Percentiles rank a stretch among this genome's conserved stretches.
Conservation (phyloP, 2,329 filamentous ascomycete species). For the Sporothrix phasma region DNA sequence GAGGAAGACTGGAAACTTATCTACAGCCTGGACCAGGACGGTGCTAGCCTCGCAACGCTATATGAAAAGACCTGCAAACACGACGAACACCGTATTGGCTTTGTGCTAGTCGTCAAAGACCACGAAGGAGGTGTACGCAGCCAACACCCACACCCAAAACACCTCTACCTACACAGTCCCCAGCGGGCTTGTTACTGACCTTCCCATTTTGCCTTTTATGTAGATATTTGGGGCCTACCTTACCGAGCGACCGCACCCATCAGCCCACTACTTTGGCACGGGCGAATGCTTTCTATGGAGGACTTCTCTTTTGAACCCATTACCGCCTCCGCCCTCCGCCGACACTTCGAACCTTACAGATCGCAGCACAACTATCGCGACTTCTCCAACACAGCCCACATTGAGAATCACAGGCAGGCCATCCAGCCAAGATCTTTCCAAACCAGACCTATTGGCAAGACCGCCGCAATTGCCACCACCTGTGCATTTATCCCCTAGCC, state of each 20-base stretch:
- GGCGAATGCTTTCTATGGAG: slow-evolving; percentile 94
- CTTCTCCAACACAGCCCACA: slow-evolving; percentile 21
- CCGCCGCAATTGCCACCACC: neutral
- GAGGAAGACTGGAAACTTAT: slow-evolving; percentile 76
- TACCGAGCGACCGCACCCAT: slow-evolving; percentile 74
- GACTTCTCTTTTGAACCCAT: slow-evolving; percentile 53
- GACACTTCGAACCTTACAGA: slow-evolving; percentile 37
- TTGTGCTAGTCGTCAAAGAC: slow-evolving; percentile 81
- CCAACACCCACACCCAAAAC: neutral
- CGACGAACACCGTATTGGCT: slow-evolving; percentile 64
- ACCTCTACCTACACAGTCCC: too few relatives aligned
- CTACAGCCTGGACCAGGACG: slow-evolving; percentile 88
- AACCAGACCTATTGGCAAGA: slow-evolving; percentile 13
- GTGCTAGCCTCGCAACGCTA: slow-evolving; percentile 74
- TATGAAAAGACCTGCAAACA: slow-evolving; percentile 69
- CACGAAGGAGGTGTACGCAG: slow-evolving; percentile 57
- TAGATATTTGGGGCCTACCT: slow-evolving; percentile 88
- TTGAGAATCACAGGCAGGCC: slow-evolving; percentile 9
- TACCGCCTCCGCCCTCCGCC: slow-evolving; percentile 59
- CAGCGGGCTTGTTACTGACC: neutral
- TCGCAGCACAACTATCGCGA: slow-evolving; percentile 34
- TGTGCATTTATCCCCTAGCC: slow-evolving; percentile 44
- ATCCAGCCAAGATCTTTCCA: slow-evolving; percentile 11
- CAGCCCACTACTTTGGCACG: slow-evolving; percentile 82
- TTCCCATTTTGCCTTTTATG: neutral